Evolutionary conservation across 2,329 filamentous ascomycete species (phyloP).

Genomic region (Phaeomoniella chlamydospora): DNA sequence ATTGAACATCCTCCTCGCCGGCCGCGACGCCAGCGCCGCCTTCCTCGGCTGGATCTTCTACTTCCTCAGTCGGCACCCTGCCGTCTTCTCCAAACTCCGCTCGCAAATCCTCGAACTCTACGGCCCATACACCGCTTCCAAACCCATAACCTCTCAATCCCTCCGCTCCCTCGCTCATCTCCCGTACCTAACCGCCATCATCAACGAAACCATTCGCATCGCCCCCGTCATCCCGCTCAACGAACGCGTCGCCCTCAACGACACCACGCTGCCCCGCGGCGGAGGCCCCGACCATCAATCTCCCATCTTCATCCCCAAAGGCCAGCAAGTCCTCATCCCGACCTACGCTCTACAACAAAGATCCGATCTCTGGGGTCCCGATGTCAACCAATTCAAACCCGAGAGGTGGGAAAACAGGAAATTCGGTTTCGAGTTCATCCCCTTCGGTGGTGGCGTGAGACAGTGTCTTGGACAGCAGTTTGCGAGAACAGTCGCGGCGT

Average conservation of each 20-base stretch:
- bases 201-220: slow-evolving; percentile 62
- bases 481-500: background rate
- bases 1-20: slow-evolving; percentile 20
- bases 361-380: slow-evolving; percentile 14
- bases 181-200: slow-evolving; percentile 48
- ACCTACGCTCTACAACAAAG: slow-evolving; percentile 21
- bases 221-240: slow-evolving; percentile 70
- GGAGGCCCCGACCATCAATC: slow-evolving; percentile 10
- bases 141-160: slow-evolving; percentile 22
- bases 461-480: slow-evolving; percentile 11
- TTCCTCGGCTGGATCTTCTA: slow-evolving; percentile 17
- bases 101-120: slow-evolving; percentile 14
- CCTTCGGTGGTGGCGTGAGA: slow-evolving; percentile 14
- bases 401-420: slow-evolving; percentile 12
- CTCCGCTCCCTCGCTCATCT: slow-evolving; percentile 14
- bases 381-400: slow-evolving; percentile 7
- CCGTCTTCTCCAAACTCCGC: slow-evolving; percentile 2
- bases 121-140: slow-evolving; percentile 34
- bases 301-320: slow-evolving; percentile 16
- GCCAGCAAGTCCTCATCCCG: slow-evolving; percentile 15
- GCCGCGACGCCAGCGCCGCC: slow-evolving; percentile 20
- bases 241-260: slow-evolving; percentile 32
- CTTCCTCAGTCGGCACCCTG: slow-evolving; percentile 12
- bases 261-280: slow-evolving; percentile 11
- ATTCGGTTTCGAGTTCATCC: slow-evolving; percentile 12